These are phyloP conservation scores for Chenopodium album DNA, from an alignment of 148 eudicot genomes.

Conservation along the genomic window DNA sequence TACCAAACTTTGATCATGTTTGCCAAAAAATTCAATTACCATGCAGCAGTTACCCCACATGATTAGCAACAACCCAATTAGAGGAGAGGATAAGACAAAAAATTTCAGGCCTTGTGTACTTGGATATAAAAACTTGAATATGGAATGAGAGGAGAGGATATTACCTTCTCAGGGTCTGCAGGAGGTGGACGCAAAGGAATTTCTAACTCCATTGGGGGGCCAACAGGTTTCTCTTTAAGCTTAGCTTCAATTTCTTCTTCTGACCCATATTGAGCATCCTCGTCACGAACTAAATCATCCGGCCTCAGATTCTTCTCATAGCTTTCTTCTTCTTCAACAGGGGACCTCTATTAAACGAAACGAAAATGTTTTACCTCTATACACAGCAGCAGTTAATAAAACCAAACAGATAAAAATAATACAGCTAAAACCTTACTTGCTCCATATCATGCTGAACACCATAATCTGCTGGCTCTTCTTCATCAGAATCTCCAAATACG, in stretches of 20 bases:
- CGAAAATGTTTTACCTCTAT: constrained; percentile 2
- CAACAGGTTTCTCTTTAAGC: constrained; percentile 74
- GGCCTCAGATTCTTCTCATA: constrained; percentile 67
- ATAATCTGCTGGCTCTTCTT: constrained; percentile 80
- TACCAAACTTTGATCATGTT: constrained; percentile 43
- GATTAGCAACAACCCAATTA: background rate
- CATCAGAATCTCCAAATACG: constrained; percentile 99
- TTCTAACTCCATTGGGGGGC: constrained; percentile 88
- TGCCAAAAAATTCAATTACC: constrained; percentile 27
- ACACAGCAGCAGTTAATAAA: constrained; percentile 17
- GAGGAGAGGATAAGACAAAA: background rate
- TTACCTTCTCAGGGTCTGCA: constrained; percentile 71
- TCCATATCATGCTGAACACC: constrained; percentile 61
- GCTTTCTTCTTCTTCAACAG: constrained; percentile 78
- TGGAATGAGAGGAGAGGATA: background rate
- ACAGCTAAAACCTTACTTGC: constrained; percentile 45
- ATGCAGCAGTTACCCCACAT: background rate
- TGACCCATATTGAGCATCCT: constrained; percentile 70
- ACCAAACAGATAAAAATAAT: background rate
- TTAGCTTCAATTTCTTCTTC: constrained; percentile 80
- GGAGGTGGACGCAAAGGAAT: constrained; percentile 93
- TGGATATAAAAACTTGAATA: background rate
- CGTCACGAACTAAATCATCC: constrained; percentile 86
- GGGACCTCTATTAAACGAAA: constrained; percentile 50
- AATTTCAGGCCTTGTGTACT: background rate